Percentiles rank a stretch among this genome's conserved stretches.
Evolutionary conservation across 768 basidiomycete species (phyloP).

Genomic region (Psilocybe cyanescens): DNA sequence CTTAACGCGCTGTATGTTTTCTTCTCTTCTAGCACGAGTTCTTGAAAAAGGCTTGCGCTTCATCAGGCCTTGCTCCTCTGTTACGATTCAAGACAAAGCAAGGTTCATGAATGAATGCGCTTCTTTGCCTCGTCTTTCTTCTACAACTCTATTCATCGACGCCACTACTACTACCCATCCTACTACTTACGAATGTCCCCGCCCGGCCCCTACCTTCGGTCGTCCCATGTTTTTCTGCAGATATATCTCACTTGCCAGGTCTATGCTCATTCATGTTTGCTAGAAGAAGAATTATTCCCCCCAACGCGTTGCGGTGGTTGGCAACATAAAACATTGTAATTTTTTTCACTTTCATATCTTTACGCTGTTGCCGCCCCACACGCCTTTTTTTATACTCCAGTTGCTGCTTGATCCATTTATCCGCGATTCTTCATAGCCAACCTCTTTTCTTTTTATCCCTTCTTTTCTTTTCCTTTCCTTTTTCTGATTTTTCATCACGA

Average conservation of each 20-base stretch:
- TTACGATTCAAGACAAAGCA: slow-evolving; percentile 81
- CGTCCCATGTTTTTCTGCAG: not conserved
- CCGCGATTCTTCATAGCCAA: no score
- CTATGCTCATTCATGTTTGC: not conserved
- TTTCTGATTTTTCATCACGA: not conserved
- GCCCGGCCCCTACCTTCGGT: not conserved
- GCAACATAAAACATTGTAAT: not conserved
- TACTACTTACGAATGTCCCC: not conserved
- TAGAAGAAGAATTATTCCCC: not conserved
- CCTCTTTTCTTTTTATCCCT: not conserved
- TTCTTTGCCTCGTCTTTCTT: not conserved
- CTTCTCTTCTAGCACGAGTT: slow-evolving; percentile 80
- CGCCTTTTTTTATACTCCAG: not conserved
- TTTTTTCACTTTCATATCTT: not conserved
- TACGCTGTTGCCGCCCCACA: not conserved
- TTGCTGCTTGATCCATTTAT: not conserved
- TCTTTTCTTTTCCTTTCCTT: no score
- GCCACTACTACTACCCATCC: not conserved
- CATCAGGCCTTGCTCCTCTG: slow-evolving; percentile 83
- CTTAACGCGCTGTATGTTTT: slow-evolving; percentile 9
- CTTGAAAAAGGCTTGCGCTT: slow-evolving; percentile 84
- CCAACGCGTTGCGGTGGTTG: not conserved
- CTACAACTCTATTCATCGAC: not conserved
- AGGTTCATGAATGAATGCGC: slow-evolving; percentile 32
- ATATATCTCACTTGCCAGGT: not conserved